Conservation (phyloP, 495 filamentous ascomycete genomes). For the Tuber brumale region DNA sequence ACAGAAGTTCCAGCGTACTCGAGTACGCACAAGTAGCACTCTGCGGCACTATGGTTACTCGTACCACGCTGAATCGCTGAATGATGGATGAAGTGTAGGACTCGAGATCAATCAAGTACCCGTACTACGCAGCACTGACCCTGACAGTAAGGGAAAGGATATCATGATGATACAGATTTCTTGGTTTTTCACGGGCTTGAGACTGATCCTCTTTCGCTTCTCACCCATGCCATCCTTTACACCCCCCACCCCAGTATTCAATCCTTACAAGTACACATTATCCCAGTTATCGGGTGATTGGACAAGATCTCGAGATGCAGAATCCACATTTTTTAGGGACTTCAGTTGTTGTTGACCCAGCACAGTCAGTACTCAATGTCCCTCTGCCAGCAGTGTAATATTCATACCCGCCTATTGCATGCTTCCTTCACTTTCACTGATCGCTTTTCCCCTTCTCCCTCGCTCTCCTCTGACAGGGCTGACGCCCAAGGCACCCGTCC, state of each 20-base stretch:
- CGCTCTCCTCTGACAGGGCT: neutral
- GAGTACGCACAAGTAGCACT: neutral
- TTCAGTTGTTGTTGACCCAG: neutral
- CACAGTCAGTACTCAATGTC: neutral
- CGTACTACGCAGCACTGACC: no score
- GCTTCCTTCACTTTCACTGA: neutral
- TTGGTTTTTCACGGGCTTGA: neutral
- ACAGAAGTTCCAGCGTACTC: neutral
- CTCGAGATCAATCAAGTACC: no score
- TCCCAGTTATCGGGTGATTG: neutral
- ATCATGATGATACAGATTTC: neutral
- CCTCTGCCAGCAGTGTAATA: neutral
- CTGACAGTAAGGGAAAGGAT: neutral
- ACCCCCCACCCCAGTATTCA: neutral
- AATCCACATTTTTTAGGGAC: neutral
- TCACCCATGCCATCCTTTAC: neutral
- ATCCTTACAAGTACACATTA: neutral
- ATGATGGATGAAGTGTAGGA: neutral
- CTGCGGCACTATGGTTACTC: neutral
- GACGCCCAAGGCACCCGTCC: slow-evolving; percentile 1
- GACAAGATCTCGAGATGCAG: neutral
- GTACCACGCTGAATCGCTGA: no score
- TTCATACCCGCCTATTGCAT: neutral
- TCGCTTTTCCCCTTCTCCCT: neutral
- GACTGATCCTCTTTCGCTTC: neutral